These are phyloP conservation scores for Myotisia sp. DNA, from an alignment of 2,329 filamentous ascomycete species.

Conservation along the genomic window DNA sequence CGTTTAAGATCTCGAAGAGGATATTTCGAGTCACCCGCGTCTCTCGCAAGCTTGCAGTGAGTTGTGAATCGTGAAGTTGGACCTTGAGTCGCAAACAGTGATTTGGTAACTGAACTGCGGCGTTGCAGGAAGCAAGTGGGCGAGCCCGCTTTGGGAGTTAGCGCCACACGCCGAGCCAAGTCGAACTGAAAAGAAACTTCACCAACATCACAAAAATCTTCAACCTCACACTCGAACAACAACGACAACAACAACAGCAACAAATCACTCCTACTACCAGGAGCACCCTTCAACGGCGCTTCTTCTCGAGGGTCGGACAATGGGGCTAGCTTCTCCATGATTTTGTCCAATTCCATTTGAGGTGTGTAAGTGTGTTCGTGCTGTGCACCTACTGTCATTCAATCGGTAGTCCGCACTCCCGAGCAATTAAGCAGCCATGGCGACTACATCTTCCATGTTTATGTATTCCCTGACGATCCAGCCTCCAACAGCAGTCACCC, in stretches of 20 bases:
- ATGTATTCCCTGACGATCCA: constrained; percentile 96
- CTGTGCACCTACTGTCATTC: constrained; percentile 22
- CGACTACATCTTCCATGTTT: constrained; percentile 96
- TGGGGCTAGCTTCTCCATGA: neutral
- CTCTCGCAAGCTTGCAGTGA: no score
- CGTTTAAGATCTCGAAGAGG: no score
- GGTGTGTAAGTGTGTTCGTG: no score
- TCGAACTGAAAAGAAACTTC: constrained; percentile 10
- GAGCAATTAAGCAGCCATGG: constrained; percentile 49
- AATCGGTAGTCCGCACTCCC: no score
- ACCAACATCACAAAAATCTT: neutral
- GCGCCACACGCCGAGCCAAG: constrained; percentile 7
- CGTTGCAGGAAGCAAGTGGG: no score
- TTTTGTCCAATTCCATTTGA: neutral
- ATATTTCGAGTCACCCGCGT: no score
- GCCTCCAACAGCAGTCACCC: constrained; percentile 73
- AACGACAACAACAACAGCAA: neutral
- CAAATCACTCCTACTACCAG: constrained; percentile 1
- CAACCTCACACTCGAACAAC: constrained; percentile 3
- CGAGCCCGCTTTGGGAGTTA: no score
- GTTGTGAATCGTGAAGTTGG: no score
- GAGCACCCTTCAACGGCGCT: neutral
- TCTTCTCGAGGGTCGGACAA: neutral
- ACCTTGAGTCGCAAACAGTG: no score
- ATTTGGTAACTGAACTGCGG: no score